These are phyloP conservation scores for Cyberlindnera meyerae DNA, from an alignment of 805 yeast genomes.

Conservation along the genomic window DNA sequence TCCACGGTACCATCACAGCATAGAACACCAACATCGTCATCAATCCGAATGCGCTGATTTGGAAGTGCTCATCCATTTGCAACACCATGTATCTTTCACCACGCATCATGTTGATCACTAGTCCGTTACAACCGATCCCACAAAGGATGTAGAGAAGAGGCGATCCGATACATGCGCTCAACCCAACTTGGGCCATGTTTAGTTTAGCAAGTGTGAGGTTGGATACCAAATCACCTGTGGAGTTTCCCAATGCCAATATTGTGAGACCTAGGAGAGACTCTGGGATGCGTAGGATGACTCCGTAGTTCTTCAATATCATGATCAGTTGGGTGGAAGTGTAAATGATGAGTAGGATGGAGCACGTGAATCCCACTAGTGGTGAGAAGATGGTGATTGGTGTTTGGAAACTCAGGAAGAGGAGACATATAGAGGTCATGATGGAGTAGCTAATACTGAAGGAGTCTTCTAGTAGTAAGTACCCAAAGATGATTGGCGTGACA, in stretches of 20 bases:
- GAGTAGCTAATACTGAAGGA: too few species aligned
- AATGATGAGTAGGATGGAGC: constrained; percentile 66
- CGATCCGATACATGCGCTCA: constrained; percentile 95
- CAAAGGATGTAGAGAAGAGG: constrained; percentile 75
- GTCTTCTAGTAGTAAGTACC: background rate
- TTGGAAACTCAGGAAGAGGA: background rate
- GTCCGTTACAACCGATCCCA: constrained; percentile 76
- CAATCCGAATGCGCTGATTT: constrained; percentile 21
- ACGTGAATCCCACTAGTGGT: constrained; percentile 55
- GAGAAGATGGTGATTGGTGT: constrained; percentile 2
- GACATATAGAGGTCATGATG: background rate
- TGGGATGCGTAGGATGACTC: constrained; percentile 54
- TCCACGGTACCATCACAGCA: constrained; percentile 20
- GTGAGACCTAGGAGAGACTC: constrained; percentile 85
- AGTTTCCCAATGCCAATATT: constrained; percentile 87
- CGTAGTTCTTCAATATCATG: constrained; percentile 53
- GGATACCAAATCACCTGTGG: constrained; percentile 84
- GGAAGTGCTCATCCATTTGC: constrained; percentile 20
- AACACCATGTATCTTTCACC: constrained; percentile 9
- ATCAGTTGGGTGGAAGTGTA: constrained; percentile 68
- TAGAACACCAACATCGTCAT: constrained; percentile 19
- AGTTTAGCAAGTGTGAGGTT: constrained; percentile 73
- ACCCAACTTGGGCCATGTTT: constrained; percentile 85
- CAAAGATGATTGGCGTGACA: constrained; percentile 14
- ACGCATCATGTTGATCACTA: constrained; percentile 35